Conservation (phyloP, 192 early-diverging fungal species). For the Mortierella antarctica region DNA sequence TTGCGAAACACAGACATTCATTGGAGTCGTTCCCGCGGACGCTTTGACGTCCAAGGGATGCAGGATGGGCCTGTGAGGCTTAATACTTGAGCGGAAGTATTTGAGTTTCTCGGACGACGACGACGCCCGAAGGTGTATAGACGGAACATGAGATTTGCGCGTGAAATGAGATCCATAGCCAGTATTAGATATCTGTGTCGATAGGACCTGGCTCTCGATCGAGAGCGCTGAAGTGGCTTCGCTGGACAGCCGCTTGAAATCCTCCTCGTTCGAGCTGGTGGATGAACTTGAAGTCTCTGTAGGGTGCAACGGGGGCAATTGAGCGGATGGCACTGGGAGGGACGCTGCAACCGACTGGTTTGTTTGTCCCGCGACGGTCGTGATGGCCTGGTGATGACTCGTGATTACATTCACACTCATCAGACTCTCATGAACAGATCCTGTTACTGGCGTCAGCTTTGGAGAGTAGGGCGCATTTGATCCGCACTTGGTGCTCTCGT, state of each 20-base stretch:
- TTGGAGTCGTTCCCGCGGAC: conserved; percentile 13
- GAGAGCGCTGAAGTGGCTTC: conserved; percentile 1
- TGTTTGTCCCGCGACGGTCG: neutral
- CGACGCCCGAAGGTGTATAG: too few species aligned
- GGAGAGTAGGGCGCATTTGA: conserved; percentile 6
- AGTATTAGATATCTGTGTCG: conserved; percentile 38
- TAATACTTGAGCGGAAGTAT: neutral
- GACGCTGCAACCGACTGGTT: neutral
- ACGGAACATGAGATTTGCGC: neutral
- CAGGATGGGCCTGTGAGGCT: conserved; percentile 12
- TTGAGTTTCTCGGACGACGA: conserved; percentile 16
- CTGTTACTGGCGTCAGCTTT: conserved; percentile 5
- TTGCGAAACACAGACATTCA: conserved; percentile 20
- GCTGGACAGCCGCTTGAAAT: too few species aligned
- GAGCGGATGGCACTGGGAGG: neutral
- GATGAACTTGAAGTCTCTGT: neutral
- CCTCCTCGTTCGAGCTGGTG: neutral
- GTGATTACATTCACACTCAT: neutral
- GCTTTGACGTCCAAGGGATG: conserved; percentile 37
- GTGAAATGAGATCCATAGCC: neutral
- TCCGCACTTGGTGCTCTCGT: neutral
- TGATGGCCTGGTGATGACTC: neutral
- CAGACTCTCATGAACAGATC: conserved; percentile 19
- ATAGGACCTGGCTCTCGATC: conserved; percentile 42
- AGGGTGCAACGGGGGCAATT: conserved; percentile 20